Percentiles rank a stretch among this genome's conserved stretches.
Evolutionary conservation across 1,284 basidiomycete genomes (phyloP).

Genomic region (Leucocoprinus gongylophorus): DNA sequence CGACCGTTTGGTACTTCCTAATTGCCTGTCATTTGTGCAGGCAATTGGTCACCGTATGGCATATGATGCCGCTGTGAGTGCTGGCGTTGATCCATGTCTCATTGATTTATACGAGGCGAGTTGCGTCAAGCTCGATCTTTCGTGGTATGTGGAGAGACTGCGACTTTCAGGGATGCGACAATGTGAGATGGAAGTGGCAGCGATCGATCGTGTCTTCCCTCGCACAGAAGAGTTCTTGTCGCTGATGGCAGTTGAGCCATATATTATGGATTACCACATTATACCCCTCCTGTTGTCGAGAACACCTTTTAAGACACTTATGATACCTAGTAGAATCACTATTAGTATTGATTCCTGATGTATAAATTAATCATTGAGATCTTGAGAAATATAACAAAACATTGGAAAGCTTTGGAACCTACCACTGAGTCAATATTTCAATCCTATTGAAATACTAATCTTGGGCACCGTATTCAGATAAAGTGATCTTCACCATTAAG

Average conservation of each 20-base stretch:
- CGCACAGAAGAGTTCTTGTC: constrained; percentile 21
- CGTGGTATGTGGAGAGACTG: constrained; percentile 14
- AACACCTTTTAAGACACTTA: no score
- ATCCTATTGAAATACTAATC: no score
- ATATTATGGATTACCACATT: no score
- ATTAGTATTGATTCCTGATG: no score
- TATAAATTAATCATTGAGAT: no score
- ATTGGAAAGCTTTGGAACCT: no score
- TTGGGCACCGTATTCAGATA: no score
- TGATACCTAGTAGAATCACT: no score
- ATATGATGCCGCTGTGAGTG: constrained; percentile 41
- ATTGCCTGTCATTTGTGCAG: constrained; percentile 32
- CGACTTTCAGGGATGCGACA: constrained; percentile 1
- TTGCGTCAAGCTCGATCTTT: constrained; percentile 7
- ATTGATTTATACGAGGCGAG: constrained; percentile 12
- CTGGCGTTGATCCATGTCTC: constrained; percentile 14
- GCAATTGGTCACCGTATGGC: constrained; percentile 43
- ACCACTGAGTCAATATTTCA: no score
- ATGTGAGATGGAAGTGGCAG: constrained; percentile 5
- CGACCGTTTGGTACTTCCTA: constrained; percentile 28
- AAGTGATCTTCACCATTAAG: no score
- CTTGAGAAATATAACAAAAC: no score
- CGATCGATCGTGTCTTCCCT: constrained; percentile 6
- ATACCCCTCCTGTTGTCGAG: no score
- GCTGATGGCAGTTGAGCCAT: constrained; percentile 27